These are phyloP conservation scores for Heliamphora pulchella DNA, from an alignment of 179 eudicot genomes.

Conservation along the genomic window DNA sequence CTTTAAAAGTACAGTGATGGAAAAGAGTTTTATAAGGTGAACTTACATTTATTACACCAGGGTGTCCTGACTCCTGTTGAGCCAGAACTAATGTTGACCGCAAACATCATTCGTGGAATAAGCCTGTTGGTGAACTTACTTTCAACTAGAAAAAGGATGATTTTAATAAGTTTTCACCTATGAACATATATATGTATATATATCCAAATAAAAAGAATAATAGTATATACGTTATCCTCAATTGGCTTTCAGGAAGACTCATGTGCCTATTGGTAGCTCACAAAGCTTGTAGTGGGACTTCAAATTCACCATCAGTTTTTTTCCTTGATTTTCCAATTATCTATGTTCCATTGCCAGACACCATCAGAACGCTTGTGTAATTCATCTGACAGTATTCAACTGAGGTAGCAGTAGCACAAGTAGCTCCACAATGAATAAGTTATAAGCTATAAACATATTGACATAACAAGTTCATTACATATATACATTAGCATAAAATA, in stretches of 20 bases:
- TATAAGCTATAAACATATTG: neutral
- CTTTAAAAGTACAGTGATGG: neutral
- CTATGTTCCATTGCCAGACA: neutral
- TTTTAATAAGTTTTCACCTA: neutral
- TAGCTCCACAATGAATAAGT: neutral
- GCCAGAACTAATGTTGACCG: neutral
- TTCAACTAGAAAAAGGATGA: neutral
- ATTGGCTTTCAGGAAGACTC: neutral
- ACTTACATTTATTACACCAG: neutral
- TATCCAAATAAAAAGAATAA: no score
- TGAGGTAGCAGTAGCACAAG: neutral
- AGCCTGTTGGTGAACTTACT: neutral
- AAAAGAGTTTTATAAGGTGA: neutral
- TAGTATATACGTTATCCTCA: neutral
- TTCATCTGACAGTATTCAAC: neutral
- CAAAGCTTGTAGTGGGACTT: neutral
- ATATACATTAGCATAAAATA: neutral
- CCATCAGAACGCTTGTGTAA: neutral
- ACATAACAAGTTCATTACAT: neutral
- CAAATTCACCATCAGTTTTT: neutral
- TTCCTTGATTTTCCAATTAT: neutral
- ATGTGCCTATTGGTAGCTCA: neutral
- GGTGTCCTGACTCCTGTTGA: neutral
- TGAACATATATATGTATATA: neutral
- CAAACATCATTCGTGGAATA: neutral